phyloP scores from a whole-genome alignment of 768 basidiomycete genomes.

The Mycena rosella region DNA sequence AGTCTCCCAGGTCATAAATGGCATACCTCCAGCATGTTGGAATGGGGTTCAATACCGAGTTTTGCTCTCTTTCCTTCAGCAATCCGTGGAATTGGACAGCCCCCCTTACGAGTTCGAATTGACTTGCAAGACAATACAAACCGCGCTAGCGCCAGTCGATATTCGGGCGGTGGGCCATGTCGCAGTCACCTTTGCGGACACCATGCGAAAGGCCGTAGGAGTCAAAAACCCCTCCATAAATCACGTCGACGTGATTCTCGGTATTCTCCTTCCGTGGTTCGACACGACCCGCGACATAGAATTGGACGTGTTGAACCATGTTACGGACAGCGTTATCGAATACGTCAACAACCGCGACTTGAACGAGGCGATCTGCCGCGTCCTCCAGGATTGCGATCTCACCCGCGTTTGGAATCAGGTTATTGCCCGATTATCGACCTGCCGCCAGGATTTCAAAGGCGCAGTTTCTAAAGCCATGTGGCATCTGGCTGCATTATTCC shows the following conservation, averaged over 20 bases:
- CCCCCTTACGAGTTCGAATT: constrained; percentile 34
- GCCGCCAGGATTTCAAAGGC: constrained; percentile 18
- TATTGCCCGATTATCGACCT: constrained; percentile 19
- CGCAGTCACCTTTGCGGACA: constrained; percentile 14
- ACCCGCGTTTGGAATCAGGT: constrained; percentile 29
- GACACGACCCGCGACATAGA: constrained; percentile 5
- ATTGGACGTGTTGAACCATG: constrained; percentile 8
- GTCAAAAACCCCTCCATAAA: neutral
- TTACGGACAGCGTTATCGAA: constrained; percentile 28
- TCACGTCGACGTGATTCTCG: constrained; percentile 33
- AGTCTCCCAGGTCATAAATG: constrained; percentile 19
- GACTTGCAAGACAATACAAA: constrained; percentile 22
- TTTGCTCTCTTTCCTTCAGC: constrained; percentile 30
- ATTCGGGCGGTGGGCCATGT: constrained; percentile 22
- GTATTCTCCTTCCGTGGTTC: constrained; percentile 33
- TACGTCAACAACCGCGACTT: constrained; percentile 30
- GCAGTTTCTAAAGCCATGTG: constrained; percentile 33
- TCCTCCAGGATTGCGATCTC: constrained; percentile 32
- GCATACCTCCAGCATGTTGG: constrained; percentile 25
- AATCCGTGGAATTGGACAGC: constrained; percentile 15
- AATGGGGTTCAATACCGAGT: constrained; percentile 30
- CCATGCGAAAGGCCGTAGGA: constrained; percentile 26
- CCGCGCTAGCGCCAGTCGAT: constrained; percentile 13
- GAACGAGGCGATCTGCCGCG: constrained; percentile 29
- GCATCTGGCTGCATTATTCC: constrained; percentile 29